Base-by-base conservation (phyloP, 2,329 filamentous ascomycete species). In the Akanthomyces muscarius region DNA sequence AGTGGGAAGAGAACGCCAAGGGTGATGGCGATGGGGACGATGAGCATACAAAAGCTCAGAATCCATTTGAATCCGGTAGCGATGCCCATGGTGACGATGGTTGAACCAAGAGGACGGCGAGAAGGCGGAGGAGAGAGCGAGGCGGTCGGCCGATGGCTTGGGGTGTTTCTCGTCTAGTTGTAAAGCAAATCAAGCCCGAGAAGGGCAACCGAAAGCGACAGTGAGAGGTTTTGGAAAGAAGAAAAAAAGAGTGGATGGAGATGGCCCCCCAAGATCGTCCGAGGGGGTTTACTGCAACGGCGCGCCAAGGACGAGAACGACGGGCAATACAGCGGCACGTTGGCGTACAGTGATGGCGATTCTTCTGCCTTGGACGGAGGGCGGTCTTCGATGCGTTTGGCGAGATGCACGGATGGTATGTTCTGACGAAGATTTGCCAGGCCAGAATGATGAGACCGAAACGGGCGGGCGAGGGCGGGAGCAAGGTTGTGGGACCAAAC, bases 1-100 rank as follows among this genome's bases (percentile, higher is more conserved):
- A 84, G 69, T 11, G 80, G 81, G 42, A 84, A 71, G 28, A 85
- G 71, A 50, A 83, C 72, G 54, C 80, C 82, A 36, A 83, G 67
- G 11, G 80, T 82, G 61, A 77, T 75, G 63, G 76, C 81, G 63
- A 83, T 77, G 45, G 79, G 82, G 64, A 84, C 71, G 66, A 77
- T 77, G 65, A 84, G 67, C 56, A 85, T 76, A 68, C 74, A 74
- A 60, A 79, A 75, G 72, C 82, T 84, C 71, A 83, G 75, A 63
- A 84, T 69, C 70, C 80, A 78, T 66, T 76, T 72, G 57, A 75
- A 62, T 41, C 69, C 67, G 10, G 33, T 36, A 36, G 33, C 33
- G 50, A 72, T 69, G 61, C 77, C 66, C 77, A 80, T 80, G 67
- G 66, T 66, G 65, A 58, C 23, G 54, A 38, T 13, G 23, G 18